Evolutionary conservation across 2,329 filamentous ascomycete genomes (phyloP).

Genomic region (Xylaria sp.): DNA sequence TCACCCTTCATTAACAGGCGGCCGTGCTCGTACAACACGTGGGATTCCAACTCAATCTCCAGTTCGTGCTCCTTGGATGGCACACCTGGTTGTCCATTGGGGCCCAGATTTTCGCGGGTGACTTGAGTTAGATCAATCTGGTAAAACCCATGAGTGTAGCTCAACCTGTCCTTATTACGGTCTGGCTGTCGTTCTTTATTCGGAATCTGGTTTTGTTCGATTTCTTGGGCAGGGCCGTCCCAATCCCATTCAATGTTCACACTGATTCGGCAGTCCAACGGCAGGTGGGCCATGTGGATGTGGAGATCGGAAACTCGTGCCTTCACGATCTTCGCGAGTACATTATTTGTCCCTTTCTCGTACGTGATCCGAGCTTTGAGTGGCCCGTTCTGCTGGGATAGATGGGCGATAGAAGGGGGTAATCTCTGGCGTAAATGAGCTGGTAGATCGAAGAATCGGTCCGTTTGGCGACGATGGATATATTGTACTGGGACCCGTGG

Average conservation of each 20-base stretch:
- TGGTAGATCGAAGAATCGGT: constrained; percentile 84
- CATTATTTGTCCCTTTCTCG: constrained; percentile 75
- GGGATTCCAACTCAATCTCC: constrained; percentile 78
- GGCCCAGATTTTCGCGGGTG: constrained; percentile 58
- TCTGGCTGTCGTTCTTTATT: constrained; percentile 62
- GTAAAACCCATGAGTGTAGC: constrained; percentile 88
- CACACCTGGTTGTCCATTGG: constrained; percentile 54
- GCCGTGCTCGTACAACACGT: constrained; percentile 73
- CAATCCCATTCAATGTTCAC: constrained; percentile 95
- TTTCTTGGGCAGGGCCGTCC: constrained; percentile 72
- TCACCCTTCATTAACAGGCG: constrained; percentile 62
- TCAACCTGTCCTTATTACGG: constrained; percentile 88
- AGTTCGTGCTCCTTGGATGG: constrained; percentile 79
- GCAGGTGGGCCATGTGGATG: constrained; percentile 79
- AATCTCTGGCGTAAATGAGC: constrained; percentile 67
- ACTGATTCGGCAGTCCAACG: constrained; percentile 91
- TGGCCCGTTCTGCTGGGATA: constrained; percentile 67
- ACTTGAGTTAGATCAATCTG: constrained; percentile 96
- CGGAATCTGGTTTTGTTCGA: constrained; percentile 56
- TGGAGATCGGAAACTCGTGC: constrained; percentile 89
- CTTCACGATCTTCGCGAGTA: constrained; percentile 90
- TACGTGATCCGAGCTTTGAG: constrained; percentile 79
- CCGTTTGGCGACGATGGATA: constrained; percentile 82
- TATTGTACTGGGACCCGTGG: constrained; percentile 76
- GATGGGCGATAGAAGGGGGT: constrained; percentile 71